Percentiles rank a stretch among this genome's conserved stretches.
Evolutionary conservation across 345 rosid genomes (phyloP).

Genomic region (Salix caprea): DNA sequence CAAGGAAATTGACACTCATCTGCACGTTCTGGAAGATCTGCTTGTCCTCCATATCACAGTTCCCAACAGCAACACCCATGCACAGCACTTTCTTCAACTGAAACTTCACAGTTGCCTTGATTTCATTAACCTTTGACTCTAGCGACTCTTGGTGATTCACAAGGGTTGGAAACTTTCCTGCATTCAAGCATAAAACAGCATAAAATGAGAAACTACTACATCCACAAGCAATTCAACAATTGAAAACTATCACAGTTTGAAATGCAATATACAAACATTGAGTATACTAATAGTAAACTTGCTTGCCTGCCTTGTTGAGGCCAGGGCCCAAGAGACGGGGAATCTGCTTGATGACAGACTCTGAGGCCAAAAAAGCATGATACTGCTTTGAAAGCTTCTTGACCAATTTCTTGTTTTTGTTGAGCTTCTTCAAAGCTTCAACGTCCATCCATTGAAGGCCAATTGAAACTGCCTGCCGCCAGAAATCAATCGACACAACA

Average conservation of each 20-base stretch:
- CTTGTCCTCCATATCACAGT: slow-evolving; percentile 36
- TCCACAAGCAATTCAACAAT: not conserved
- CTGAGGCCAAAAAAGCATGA: slow-evolving; percentile 40
- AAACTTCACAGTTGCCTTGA: slow-evolving; percentile 33
- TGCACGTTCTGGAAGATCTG: slow-evolving; percentile 41
- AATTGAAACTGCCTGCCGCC: slow-evolving; percentile 22
- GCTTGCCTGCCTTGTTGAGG: slow-evolving; percentile 48
- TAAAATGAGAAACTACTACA: not conserved
- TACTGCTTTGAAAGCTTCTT: slow-evolving; percentile 41
- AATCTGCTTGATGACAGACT: slow-evolving; percentile 42
- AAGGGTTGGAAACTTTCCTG: slow-evolving; percentile 40
- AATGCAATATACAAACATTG: not conserved
- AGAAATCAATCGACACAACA: not conserved
- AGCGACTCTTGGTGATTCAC: slow-evolving; percentile 35
- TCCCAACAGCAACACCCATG: slow-evolving; percentile 43
- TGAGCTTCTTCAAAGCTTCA: slow-evolving; percentile 36
- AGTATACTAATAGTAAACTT: not conserved
- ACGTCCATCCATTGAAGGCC: slow-evolving; percentile 41
- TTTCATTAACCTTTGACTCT: slow-evolving; percentile 33
- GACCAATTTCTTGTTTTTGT: slow-evolving; percentile 41
- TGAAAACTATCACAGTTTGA: not conserved
- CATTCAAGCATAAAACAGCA: not conserved
- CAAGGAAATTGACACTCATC: slow-evolving; percentile 35
- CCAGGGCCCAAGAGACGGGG: slow-evolving; percentile 45
- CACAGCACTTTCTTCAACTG: slow-evolving; percentile 37